Evolutionary conservation across 1,139 yeast species (phyloP).

Genomic region (Sugiyamaella neomexicana): DNA sequence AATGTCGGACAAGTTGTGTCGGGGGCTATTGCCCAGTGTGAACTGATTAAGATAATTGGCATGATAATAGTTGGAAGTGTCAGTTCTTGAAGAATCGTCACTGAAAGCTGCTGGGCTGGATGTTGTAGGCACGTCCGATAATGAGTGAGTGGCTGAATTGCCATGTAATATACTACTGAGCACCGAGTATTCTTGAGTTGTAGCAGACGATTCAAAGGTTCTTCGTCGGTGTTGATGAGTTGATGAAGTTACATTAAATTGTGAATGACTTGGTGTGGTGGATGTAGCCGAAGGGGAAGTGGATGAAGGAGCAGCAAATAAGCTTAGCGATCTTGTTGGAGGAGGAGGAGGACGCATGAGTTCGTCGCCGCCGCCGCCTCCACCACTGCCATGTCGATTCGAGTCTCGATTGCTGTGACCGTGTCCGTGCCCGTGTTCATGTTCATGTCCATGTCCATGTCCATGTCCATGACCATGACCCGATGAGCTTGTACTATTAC

Average conservation of each 20-base stretch:
- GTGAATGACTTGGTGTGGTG: background rate
- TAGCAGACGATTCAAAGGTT: conserved; percentile 66
- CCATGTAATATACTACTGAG: conserved; percentile 63
- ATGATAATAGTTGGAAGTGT: conserved; percentile 9
- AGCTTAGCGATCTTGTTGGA: background rate
- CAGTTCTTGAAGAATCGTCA: conserved; percentile 29
- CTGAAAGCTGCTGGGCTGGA: conserved; percentile 33
- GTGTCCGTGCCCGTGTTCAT: too few relatives aligned
- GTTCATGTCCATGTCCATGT: too few relatives aligned
- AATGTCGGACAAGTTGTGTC: conserved; percentile 28
- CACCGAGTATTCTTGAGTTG: conserved; percentile 75
- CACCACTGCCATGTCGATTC: background rate
- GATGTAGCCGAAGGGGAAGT: background rate
- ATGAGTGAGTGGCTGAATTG: conserved; percentile 14
- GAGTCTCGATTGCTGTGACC: background rate
- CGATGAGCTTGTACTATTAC: background rate
- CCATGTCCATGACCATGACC: too few relatives aligned
- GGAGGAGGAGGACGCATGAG: conserved; percentile 16
- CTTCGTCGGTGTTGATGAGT: conserved; percentile 11
- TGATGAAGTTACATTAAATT: background rate
- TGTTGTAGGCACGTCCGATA: conserved; percentile 5
- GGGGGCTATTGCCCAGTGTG: conserved; percentile 24
- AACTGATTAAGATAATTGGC: conserved; percentile 28
- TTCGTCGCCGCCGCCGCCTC: background rate
- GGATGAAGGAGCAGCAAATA: conserved; percentile 11